Evolutionary conservation across 2,329 filamentous ascomycete genomes (phyloP), one percentile per base, ranked within the genome.

Genomic region (Drechslerella stenobrocha): DNA sequence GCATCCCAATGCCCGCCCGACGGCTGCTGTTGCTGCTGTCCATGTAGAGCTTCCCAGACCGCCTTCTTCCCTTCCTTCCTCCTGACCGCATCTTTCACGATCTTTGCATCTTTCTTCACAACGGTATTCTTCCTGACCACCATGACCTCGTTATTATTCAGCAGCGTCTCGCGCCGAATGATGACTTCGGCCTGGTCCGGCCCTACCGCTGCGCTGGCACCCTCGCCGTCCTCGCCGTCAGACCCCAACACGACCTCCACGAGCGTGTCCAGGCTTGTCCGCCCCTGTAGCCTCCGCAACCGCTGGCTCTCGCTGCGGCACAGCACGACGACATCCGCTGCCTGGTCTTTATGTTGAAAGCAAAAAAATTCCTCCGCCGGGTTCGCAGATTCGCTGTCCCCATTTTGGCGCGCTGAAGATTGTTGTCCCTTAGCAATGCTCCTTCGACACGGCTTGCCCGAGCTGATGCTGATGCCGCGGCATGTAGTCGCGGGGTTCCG

Each of bases 301-400:
- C 78, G 78, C 40, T 74, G 73, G 53, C 66, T 74, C 61, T 75
- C 40, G 75, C 76, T 61, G 74, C 73, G 73, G 56, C 53, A 70
- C 40, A 76, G 75, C 2, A 78, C 79, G 1, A 79, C 79, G 1
- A 80, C 78, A 67, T 77, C 81, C 15, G 75, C 74, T 58, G 89
- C 89, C 76, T 98, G 93, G 60, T 93, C 89, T 75, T 89, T 91
- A 79, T 98, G 93, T 76, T 96, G 90, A 87, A 89, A 96, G 80
- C 92, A 97, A 78, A 90, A 96, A 50, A 86, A 82, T n/a, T 78
- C 80, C 67, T 84, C 81, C 47, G 83, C 81, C 59, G 79, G 77
- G 1, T 82, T 80, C 66, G 28, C 11, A 5, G 84, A 81, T 56
- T 79, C 77, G 3, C 79, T 77, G 73, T 78, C 75, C 11, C 77